phyloP scores from a whole-genome alignment of 306 rosid species.

The Corylus americana region DNA sequence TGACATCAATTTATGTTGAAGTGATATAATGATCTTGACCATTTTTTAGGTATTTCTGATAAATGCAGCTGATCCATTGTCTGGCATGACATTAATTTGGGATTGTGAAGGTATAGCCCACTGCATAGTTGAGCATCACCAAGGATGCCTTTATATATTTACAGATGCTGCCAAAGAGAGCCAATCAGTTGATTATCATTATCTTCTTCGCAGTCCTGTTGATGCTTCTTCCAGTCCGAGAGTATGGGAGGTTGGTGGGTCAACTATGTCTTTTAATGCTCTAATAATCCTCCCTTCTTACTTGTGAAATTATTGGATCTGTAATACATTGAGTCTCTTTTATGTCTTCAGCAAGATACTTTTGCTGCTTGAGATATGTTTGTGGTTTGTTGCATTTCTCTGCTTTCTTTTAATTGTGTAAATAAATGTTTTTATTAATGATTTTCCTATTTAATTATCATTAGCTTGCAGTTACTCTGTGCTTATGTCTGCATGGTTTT shows the following conservation, averaged over 20 bases:
- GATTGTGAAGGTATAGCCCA: slow-evolving; percentile 74
- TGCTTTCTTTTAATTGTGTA: background rate
- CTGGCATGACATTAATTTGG: slow-evolving; percentile 81
- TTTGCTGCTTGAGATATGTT: background rate
- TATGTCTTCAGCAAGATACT: background rate
- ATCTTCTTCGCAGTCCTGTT: slow-evolving; percentile 64
- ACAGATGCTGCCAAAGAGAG: slow-evolving; percentile 80
- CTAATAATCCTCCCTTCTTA: background rate
- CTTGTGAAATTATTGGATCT: background rate
- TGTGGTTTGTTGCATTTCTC: background rate
- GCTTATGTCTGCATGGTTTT: slow-evolving; percentile 3
- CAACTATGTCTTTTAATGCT: slow-evolving; percentile 4
- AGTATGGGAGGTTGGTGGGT: slow-evolving; percentile 79
- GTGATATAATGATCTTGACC: slow-evolving; percentile 43
- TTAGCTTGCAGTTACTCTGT: slow-evolving; percentile 3
- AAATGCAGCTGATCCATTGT: slow-evolving; percentile 89
- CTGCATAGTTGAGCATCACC: slow-evolving; percentile 86
- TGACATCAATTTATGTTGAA: background rate
- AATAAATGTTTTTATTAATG: background rate
- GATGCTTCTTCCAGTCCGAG: slow-evolving; percentile 56
- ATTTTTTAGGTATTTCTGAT: slow-evolving; percentile 81
- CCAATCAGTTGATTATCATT: slow-evolving; percentile 65
- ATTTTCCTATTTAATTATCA: background rate
- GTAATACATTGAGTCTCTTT: background rate
- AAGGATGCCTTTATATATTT: slow-evolving; percentile 69